Evolutionary conservation across 2,329 filamentous ascomycete genomes (phyloP).

Genomic region (Stachybotrys chlorohalonatus): DNA sequence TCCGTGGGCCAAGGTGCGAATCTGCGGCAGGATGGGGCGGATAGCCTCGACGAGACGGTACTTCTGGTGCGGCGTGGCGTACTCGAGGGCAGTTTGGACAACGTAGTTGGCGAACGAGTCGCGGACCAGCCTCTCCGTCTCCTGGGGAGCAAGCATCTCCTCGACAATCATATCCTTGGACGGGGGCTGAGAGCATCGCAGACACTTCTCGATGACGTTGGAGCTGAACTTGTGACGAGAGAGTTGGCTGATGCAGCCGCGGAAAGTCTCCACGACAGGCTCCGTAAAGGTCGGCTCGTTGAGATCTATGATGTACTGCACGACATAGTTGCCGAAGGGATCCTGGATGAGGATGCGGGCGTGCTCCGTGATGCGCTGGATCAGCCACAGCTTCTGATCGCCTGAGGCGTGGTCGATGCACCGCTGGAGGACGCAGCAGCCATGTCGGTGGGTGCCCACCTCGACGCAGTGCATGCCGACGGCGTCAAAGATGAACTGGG

Average conservation of each 20-base stretch:
- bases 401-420: conserved; percentile 96
- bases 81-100: conserved; percentile 90
- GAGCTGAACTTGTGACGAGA: conserved; percentile 99
- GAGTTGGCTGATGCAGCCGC: conserved; percentile 57
- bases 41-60: conserved; percentile 72
- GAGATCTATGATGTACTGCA: conserved; percentile 96
- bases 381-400: conserved; percentile 78
- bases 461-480: conserved; percentile 80
- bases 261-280: conserved; percentile 75
- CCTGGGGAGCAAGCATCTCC: conserved; percentile 64
- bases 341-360: conserved; percentile 89
- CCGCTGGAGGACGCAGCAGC: conserved; percentile 94
- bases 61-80: conserved; percentile 66
- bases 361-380: conserved; percentile 77
- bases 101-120: conserved; percentile 98
- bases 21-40: conserved; percentile 72
- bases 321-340: conserved; percentile 96
- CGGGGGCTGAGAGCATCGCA: conserved; percentile 69
- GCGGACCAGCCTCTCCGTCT: conserved; percentile 81
- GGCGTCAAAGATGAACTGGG: conserved; percentile 94
- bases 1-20: conserved; percentile 87
- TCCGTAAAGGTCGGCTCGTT: conserved; percentile 83
- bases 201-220: conserved; percentile 94
- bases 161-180: conserved; percentile 76
- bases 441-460: conserved; percentile 93